A percentile compares a stretch with the other conserved stretches of the same genome.
phyloP scores from a whole-genome alignment of 2,329 filamentous ascomycete genomes.

The Epichloe bromicola region DNA sequence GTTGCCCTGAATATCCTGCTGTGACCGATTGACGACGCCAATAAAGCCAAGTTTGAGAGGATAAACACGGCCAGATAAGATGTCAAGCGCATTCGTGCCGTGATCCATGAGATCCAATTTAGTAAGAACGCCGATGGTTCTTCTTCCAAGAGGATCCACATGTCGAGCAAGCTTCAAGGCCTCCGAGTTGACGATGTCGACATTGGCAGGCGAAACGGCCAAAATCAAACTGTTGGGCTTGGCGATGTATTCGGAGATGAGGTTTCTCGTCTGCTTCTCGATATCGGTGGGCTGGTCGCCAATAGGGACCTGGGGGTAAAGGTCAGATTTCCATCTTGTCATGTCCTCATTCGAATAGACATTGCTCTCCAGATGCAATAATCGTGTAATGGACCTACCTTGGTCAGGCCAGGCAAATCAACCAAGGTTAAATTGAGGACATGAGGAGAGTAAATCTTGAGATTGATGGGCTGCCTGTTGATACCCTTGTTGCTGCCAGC shows the following conservation, averaged over 20 bases:
- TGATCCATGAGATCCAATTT: conserved; percentile 99
- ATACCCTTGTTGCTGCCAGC: conserved; percentile 95
- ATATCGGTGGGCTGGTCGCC: conserved; percentile 96
- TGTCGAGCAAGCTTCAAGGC: conserved; percentile 91
- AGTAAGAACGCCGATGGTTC: conserved; percentile 93
- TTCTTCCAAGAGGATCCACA: conserved; percentile 85
- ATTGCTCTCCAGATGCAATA: conserved; percentile 7
- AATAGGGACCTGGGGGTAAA: conserved; percentile 62
- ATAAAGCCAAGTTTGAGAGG: conserved; percentile 96
- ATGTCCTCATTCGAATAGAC: neutral
- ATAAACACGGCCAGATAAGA: conserved; percentile 93
- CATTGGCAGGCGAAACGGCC: conserved; percentile 92
- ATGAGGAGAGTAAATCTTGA: conserved; percentile 96
- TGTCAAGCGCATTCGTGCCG: conserved; percentile 93
- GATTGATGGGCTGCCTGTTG: conserved; percentile 91
- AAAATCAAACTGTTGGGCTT: conserved; percentile 98
- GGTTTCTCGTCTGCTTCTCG: conserved; percentile 92
- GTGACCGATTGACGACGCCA: conserved; percentile 92
- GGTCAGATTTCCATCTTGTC: neutral
- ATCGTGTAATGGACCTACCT: conserved; percentile 39
- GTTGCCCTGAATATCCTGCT: conserved; percentile 93
- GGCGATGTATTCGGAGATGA: conserved; percentile 96
- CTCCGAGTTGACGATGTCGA: conserved; percentile 97
- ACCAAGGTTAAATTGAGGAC: conserved; percentile 94
- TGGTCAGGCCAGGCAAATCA: conserved; percentile 89